Evolutionary conservation across 345 rosid species (phyloP), one percentile per base, ranked within the genome.

Genomic region (Moricandia moricandioides): DNA sequence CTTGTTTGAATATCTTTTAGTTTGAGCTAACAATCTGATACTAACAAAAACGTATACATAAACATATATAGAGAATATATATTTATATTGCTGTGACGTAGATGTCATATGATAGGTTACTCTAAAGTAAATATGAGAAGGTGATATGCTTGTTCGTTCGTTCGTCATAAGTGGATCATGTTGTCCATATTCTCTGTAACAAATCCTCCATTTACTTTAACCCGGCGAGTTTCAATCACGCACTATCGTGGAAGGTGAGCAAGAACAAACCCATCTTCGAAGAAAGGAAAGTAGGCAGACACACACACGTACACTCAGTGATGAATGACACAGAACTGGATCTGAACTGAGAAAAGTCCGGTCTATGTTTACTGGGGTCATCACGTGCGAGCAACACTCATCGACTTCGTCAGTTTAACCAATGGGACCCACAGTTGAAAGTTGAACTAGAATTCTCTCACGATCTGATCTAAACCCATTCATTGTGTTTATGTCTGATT

Each of bases 331-430:
- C 10, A 18, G 8, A 17, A 70, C 12, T 75, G 55, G 73, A 75
- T 68, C 79, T 68, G 56, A 66, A 39, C 58, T 58, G 14, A 59
- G 66, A 47, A 31, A 66, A 71, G 1, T 21, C 24, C 24, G 24
- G 24, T 21, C 67, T 45, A 64, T 57, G 26, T 17, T 65, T 45
- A 77, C 76, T 77, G 74, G 74, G 62, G 62, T 65, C 43, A 59
- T 71, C 68, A 77, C 76, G 68, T 77, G 67, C 43, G 45, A 34
- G 21, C 21, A 71, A 77, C 76, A 77, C 80, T 67, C 58, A 71
- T 77, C 76, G 43, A 62, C 52, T 52, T 71, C 71, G 2, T 71
- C 47, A 49, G 72, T 77, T 73, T 75, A 33, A 17, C 35, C 11
- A 66, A 5, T 64, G 62, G 57, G 76, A n/a, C 61, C 72, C 56